phyloP scores from a whole-genome alignment of 2,329 filamentous ascomycete species.

The Colletotrichum musae region DNA sequence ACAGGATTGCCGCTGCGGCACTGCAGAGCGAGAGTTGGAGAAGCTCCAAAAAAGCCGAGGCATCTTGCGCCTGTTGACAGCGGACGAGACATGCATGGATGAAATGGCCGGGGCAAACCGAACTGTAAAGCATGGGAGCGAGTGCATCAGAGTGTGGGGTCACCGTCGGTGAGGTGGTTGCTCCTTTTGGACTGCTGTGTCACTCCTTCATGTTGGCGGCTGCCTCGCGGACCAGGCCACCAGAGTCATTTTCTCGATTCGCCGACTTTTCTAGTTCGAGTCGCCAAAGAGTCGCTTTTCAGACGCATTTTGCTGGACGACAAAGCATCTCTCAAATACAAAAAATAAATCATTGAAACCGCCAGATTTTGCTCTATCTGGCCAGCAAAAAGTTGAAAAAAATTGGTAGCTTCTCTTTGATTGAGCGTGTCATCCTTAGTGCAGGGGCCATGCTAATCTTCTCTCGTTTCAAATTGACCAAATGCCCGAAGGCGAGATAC shows the following conservation, averaged over 20 bases:
- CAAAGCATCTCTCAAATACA: too few species aligned
- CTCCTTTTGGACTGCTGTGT: neutral
- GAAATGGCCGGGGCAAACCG: conserved; percentile 2
- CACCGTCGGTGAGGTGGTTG: conserved; percentile 29
- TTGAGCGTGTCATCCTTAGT: neutral
- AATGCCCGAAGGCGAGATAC: conserved; percentile 47
- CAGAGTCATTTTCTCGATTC: too few species aligned
- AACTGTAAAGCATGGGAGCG: conserved; percentile 6
- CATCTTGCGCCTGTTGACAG: conserved; percentile 22
- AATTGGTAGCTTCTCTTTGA: neutral
- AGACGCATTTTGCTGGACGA: too few species aligned
- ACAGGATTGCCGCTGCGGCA: neutral
- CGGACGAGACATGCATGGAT: neutral
- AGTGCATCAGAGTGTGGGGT: conserved; percentile 29
- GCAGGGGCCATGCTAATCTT: conserved; percentile 50
- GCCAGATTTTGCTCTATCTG: too few species aligned
- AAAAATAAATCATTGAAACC: too few species aligned
- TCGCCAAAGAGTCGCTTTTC: too few species aligned
- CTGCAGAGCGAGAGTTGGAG: conserved; percentile 20
- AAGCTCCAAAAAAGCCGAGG: conserved; percentile 39
- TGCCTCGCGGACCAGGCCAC: too few species aligned
- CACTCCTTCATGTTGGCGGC: too few species aligned
- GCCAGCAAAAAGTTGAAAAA: neutral
- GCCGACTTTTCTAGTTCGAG: too few species aligned
- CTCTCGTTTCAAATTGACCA: conserved; percentile 48